A percentile compares a stretch with the other conserved stretches of the same genome.
Evolutionary conservation across 2,329 filamentous ascomycete genomes (phyloP).

Genomic region (Hypoxylon sp.): DNA sequence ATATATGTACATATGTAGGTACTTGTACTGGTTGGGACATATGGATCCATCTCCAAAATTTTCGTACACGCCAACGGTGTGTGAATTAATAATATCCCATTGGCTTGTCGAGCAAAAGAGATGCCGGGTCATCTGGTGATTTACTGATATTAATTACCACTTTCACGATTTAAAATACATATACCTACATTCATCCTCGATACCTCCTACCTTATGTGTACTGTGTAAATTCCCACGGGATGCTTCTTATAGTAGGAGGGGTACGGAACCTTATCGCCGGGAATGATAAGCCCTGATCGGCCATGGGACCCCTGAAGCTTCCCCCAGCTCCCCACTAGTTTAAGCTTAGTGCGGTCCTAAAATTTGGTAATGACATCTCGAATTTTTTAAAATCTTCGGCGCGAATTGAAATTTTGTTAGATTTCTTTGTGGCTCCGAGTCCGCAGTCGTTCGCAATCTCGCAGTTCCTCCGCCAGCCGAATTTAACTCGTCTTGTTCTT

Average conservation of each 20-base stretch:
- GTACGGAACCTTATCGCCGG: constrained; percentile 31
- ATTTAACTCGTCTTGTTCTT: neutral
- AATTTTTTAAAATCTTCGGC: constrained; percentile 37
- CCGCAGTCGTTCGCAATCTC: constrained; percentile 27
- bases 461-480: constrained; percentile 19
- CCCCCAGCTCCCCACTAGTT: constrained; percentile 37
- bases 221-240: constrained; percentile 1
- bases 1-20: no score
- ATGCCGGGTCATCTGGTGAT: neutral
- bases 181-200: neutral
- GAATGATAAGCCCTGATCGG: constrained; percentile 35
- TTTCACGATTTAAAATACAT: neutral
- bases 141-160: constrained; percentile 1
- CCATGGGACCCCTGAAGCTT: constrained; percentile 24
- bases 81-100: neutral
- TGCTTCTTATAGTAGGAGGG: constrained; percentile 15
- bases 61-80: neutral
- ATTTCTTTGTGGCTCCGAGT: constrained; percentile 36
- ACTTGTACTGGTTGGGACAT: neutral
- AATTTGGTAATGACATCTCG: constrained; percentile 33
- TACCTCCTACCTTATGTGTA: constrained; percentile 1
- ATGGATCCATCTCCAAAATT: neutral
- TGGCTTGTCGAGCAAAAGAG: neutral
- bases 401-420: constrained; percentile 44
- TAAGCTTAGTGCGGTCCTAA: constrained; percentile 26